Conservation (phyloP, 2,329 filamentous ascomycete genomes). For the Penicillium italicum region DNA sequence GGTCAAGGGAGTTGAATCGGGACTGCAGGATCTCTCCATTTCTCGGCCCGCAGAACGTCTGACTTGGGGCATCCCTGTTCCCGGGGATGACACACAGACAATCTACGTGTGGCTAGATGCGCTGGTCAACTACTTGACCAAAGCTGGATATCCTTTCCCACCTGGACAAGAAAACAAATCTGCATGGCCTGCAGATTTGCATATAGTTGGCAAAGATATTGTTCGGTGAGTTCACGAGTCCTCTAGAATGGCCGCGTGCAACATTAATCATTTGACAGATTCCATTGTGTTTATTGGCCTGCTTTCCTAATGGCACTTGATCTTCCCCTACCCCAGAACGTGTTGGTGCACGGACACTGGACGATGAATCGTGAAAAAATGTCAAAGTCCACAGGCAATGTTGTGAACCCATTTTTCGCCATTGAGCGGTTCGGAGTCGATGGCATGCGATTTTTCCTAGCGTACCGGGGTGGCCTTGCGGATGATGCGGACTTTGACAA, state of each 20-base stretch:
- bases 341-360: conserved; percentile 93
- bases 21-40: conserved; percentile 82
- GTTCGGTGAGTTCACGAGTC: conserved; percentile 52
- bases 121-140: conserved; percentile 88
- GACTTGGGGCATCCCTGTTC: conserved; percentile 84
- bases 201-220: conserved; percentile 96
- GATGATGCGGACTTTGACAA: conserved; percentile 87
- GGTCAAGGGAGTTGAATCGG: conserved; percentile 68
- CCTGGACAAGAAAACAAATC: conserved; percentile 59
- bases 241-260: not conserved
- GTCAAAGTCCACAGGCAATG: conserved; percentile 93
- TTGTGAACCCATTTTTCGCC: conserved; percentile 90
- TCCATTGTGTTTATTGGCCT: conserved; percentile 98
- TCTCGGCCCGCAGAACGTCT: conserved; percentile 76
- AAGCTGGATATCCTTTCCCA: conserved; percentile 74
- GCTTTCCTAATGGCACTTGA: conserved; percentile 87
- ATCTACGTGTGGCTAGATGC: conserved; percentile 99
- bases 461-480: conserved; percentile 70
- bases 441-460: conserved; percentile 82
- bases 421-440: conserved; percentile 86
- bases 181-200: conserved; percentile 87
- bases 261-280: conserved; percentile 45
- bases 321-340: conserved; percentile 70
- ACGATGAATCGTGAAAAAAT: conserved; percentile 89
- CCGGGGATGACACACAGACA: conserved; percentile 77